Base-by-base conservation (phyloP, 768 basidiomycete genomes). In the Leucocoprinus leucothites region DNA sequence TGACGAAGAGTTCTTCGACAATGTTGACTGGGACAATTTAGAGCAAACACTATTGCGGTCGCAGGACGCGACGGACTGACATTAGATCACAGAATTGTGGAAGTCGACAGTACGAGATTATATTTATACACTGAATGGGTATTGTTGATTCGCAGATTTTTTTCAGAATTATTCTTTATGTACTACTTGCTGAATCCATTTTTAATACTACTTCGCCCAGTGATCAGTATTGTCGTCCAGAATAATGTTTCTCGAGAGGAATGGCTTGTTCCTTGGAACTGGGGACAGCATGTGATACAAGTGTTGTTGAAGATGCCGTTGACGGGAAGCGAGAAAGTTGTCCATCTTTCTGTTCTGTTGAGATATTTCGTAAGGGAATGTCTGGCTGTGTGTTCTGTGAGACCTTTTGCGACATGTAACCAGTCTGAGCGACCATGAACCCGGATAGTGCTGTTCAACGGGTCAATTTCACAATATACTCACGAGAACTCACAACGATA, bases 1-100 rank as follows among this genome's bases (percentile, higher is more conserved):
- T 41, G 65, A 69, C 31, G 74, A 79, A 46, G 64, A 70, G 21
- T 65, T 77, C 43, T 68, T 74, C 24, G 73, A 76, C n/a, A 74
- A 74, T 41, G 61, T 67, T 38, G 66, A 67, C 49, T 69, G 63
- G 62, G 68, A 67, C 47, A 63, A 63, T 2, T 43, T 69, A 43
- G 68, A 69, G 51, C 57, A 58, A 41, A 56, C 54, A 18, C 57
- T 69, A 40, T 62, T 63, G 18, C 65, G 66, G 59, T 42, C 53
- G 14, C 40, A 43, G 22, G 50, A 13, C 9, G 24, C 40, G 40
- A n/a, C n/a, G 11, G 21, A 38, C n/a, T 53, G 18, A 42, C 19
- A 28, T 14, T 21, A 6, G 18, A 46, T n/a, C 11, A 31, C 11
- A 31, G 5, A 5, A 5, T 5, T 31, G 31, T 5, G 5, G 6